Evolutionary conservation across 2,329 filamentous ascomycete genomes (phyloP).

Genomic region (Penicillium crustosum): DNA sequence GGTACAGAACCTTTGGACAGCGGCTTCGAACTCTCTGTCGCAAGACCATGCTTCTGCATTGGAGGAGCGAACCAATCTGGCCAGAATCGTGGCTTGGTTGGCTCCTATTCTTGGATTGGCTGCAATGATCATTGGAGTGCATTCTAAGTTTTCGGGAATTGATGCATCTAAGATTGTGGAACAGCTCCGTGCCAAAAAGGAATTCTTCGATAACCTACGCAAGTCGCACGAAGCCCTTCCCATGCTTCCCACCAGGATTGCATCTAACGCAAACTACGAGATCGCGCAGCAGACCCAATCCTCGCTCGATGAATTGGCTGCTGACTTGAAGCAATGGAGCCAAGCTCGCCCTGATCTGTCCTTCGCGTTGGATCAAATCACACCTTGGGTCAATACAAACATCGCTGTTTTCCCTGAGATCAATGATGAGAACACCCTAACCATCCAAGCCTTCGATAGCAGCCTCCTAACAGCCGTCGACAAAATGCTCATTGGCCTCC

Average conservation of each 20-base stretch:
- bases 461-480: constrained; percentile 67
- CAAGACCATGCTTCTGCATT: constrained; percentile 17
- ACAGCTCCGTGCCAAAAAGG: constrained; percentile 53
- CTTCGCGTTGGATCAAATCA: constrained; percentile 66
- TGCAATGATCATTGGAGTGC: constrained; percentile 62
- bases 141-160: constrained; percentile 62
- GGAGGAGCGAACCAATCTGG: constrained; percentile 26
- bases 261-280: constrained; percentile 31
- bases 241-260: constrained; percentile 54
- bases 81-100: constrained; percentile 58
- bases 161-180: constrained; percentile 50
- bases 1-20: constrained; percentile 37
- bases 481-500: constrained; percentile 74
- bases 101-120: constrained; percentile 65
- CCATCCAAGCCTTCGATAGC: constrained; percentile 53
- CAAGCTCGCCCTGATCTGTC: constrained; percentile 57
- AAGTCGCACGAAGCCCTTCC: constrained; percentile 46
- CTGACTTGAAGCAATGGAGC: constrained; percentile 48
- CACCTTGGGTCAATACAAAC: constrained; percentile 59
- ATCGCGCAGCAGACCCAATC: constrained; percentile 29
- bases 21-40: constrained; percentile 26
- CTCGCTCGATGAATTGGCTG: constrained; percentile 33
- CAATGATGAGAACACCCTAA: constrained; percentile 22
- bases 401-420: constrained; percentile 12
- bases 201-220: constrained; percentile 49